These are phyloP conservation scores for Suillus americanus DNA, from an alignment of 768 basidiomycete species.

Conservation along the genomic window DNA sequence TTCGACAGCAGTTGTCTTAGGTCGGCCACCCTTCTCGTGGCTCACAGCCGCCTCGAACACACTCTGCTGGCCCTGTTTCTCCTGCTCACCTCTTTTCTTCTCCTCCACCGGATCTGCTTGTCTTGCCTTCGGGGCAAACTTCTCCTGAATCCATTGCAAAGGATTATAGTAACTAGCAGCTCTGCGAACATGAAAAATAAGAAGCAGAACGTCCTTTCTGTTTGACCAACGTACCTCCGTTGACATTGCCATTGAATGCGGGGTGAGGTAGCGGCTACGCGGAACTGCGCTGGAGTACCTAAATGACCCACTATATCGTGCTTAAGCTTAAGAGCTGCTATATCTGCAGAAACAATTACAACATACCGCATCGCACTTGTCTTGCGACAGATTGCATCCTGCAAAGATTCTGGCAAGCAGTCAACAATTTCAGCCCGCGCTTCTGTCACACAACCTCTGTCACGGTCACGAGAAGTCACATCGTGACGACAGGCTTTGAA, in stretches of 20 bases:
- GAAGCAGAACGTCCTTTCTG: background rate
- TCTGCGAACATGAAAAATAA: conserved; percentile 3
- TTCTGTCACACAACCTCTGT: conserved; percentile 14
- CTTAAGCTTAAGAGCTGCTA: conserved; percentile 2
- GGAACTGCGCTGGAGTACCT: conserved; percentile 15
- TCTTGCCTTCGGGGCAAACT: conserved; percentile 48
- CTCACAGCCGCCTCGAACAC: conserved; percentile 18
- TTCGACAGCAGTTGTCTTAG: conserved; percentile 1
- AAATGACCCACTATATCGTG: conserved; percentile 14
- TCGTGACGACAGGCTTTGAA: background rate
- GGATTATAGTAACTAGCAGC: conserved; percentile 55
- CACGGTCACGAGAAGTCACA: conserved; percentile 15
- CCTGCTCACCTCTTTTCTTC: conserved; percentile 41
- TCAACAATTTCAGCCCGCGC: conserved; percentile 18
- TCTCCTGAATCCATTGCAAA: conserved; percentile 63
- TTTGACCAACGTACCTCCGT: conserved; percentile 41
- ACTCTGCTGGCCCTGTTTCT: conserved; percentile 30
- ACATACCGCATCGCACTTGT: conserved; percentile 26
- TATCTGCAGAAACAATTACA: background rate
- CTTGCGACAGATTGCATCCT: conserved; percentile 29
- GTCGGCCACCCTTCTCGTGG: conserved; percentile 3
- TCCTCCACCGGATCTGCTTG: conserved; percentile 45
- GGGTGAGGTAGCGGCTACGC: conserved; percentile 17
- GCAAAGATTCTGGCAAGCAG: conserved; percentile 10
- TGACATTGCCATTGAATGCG: conserved; percentile 37